phyloP scores from a whole-genome alignment of 2,329 filamentous ascomycete genomes.

The Scorias spongiosa region DNA sequence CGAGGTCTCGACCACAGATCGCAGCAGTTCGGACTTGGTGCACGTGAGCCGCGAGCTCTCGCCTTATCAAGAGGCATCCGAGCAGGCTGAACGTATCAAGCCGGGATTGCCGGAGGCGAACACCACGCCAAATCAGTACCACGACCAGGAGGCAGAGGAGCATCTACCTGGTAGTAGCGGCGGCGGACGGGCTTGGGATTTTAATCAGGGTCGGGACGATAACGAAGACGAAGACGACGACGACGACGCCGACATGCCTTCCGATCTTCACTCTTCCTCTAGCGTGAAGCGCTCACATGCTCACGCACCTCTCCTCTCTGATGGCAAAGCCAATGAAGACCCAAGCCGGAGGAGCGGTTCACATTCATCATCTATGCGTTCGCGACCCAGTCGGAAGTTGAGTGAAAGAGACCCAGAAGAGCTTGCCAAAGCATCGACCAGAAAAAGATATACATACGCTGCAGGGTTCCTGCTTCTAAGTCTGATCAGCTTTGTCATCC shows the following conservation, averaged over 20 bases:
- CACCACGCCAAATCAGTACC: slow-evolving; percentile 1
- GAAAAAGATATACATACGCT: slow-evolving; percentile 75
- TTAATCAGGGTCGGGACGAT: slow-evolving; percentile 7
- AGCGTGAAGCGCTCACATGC: slow-evolving; percentile 22
- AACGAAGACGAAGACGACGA: slow-evolving; percentile 7
- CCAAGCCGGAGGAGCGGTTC: not conserved
- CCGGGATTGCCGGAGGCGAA: no score
- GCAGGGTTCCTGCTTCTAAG: slow-evolving; percentile 69
- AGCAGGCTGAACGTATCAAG: not conserved
- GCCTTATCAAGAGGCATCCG: slow-evolving; percentile 15
- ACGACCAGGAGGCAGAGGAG: not conserved
- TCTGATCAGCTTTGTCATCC: slow-evolving; percentile 75
- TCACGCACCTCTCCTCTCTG: slow-evolving; percentile 34
- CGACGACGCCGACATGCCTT: slow-evolving; percentile 26
- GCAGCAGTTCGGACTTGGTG: slow-evolving; percentile 15
- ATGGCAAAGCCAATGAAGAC: slow-evolving; percentile 16
- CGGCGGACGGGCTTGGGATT: no score
- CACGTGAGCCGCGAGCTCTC: slow-evolving; percentile 16
- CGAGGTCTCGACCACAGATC: slow-evolving; percentile 9
- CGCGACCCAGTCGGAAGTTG: slow-evolving; percentile 24
- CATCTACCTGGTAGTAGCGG: no score
- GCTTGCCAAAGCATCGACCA: slow-evolving; percentile 49
- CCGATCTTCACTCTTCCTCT: slow-evolving; percentile 30
- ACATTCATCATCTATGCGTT: not conserved
- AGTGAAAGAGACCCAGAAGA: slow-evolving; percentile 61